Base-by-base conservation (phyloP, 139 green algal genomes). In the Chlamydomonas sphaeroides region DNA sequence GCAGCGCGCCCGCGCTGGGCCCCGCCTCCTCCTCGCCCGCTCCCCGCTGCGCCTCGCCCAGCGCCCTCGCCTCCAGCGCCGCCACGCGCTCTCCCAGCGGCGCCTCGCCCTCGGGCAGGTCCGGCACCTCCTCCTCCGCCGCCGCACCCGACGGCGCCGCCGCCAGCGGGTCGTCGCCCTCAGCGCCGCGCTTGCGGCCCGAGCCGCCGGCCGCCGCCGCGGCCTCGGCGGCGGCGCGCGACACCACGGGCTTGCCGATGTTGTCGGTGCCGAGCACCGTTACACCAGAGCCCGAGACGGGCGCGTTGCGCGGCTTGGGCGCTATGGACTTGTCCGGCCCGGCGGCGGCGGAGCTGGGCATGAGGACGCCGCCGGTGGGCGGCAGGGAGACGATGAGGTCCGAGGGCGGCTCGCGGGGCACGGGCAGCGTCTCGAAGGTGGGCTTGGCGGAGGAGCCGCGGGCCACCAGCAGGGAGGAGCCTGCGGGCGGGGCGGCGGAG, bases 71-170 rank as follows among this genome's bases (percentile, higher is more conserved):
- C 85, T 90, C 84, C 45, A 93, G 82, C 39, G 76, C 78, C 48
- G 85, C 88, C 56, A 94, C 83, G 2, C 88, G 79, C 68, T 92
- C 73, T n/a, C 86, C 89, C 32, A 93, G 70, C 42, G 89, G 86
- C 73, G 85, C 41, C 10, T 84, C 74, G 17, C 42, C 79, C 41
- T 89, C 85, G 1, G 59, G 75, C 36, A 79, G 32, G 42, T 87
- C 83, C 45, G 83, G 53, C 28, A 84, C 79, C 71, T 84, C 78
- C 79, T 80, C 78, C 63, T 79, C 79, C 14, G 42, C 62, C 25
- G 62, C 76, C 21, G 61, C 62, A 32, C 18, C 57, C 28, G 67
- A 5, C 8, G 25, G 41, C 2, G 68, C 42, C 17, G n/a, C n/a
- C 21, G 62, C 61, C 5, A 10, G 56, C 36, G 61, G 30, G 48